Conservation (phyloP, 805 yeast species). For the Candida oleophila region DNA sequence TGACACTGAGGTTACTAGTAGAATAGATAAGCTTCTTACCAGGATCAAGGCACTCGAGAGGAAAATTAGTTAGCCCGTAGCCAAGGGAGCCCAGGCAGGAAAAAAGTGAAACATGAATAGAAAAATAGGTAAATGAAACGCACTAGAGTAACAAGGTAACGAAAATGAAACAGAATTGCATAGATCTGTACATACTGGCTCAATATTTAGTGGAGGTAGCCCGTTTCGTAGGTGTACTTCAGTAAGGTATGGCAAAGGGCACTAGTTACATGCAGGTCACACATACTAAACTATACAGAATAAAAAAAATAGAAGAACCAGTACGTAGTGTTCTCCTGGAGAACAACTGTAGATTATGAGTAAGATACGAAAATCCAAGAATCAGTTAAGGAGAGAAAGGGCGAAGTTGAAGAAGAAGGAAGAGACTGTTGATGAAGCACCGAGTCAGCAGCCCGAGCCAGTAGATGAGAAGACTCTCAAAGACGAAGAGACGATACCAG, state of each 20-base stretch:
- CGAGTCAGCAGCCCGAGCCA: no score
- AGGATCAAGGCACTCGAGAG: conserved; percentile 11
- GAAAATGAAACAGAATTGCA: not conserved
- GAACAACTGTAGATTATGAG: conserved; percentile 13
- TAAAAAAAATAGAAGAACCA: not conserved
- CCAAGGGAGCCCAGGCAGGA: not conserved
- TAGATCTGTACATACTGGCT: no score
- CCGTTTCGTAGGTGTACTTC: no score
- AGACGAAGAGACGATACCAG: not conserved
- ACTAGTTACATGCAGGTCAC: not conserved
- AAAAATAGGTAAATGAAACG: not conserved
- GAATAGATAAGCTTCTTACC: conserved; percentile 24
- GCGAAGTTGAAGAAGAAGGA: conserved; percentile 37
- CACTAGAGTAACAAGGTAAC: not conserved
- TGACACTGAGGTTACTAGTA: conserved; percentile 26
- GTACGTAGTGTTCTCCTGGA: not conserved
- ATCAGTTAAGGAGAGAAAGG: conserved; percentile 52
- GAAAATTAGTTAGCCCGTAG: not conserved
- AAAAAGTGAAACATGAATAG: not conserved
- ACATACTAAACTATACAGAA: not conserved
- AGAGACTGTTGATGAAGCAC: not conserved
- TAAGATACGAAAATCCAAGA: conserved; percentile 44
- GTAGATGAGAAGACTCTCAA: not conserved
- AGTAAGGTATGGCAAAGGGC: no score
- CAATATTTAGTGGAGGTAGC: no score